A percentile compares a stretch with the other conserved stretches of the same genome.
Evolutionary conservation across 768 basidiomycete genomes (phyloP).

Genomic region (Tubosaeta brunneosetosa): DNA sequence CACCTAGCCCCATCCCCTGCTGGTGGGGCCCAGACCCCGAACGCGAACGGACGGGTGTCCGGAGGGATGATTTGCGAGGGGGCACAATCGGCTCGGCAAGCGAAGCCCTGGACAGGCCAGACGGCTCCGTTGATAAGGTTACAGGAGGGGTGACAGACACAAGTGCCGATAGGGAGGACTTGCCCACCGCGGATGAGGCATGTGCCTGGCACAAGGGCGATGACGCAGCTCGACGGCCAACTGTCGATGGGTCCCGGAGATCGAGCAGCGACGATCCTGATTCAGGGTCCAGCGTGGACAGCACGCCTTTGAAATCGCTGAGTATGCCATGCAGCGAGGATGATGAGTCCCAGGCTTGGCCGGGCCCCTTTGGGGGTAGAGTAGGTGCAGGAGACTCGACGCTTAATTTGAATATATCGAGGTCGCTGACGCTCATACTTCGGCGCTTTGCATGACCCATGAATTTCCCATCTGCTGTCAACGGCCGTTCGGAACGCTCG

Average conservation of each 20-base stretch:
- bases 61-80: slow-evolving; percentile 30
- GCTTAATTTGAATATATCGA: slow-evolving; percentile 48
- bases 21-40: slow-evolving; percentile 27
- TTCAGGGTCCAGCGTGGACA: slow-evolving; percentile 60
- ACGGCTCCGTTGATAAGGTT: slow-evolving; percentile 21
- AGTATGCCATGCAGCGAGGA: slow-evolving; percentile 56
- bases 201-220: slow-evolving; percentile 32
- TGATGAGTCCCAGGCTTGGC: slow-evolving; percentile 38
- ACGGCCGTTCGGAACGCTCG: slow-evolving; percentile 23
- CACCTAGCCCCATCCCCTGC: slow-evolving; percentile 14
- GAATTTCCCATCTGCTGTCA: slow-evolving; percentile 24
- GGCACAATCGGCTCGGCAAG: slow-evolving; percentile 30
- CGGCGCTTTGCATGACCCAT: slow-evolving; percentile 47
- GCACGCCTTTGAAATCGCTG: slow-evolving; percentile 68
- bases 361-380: slow-evolving; percentile 31
- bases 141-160: slow-evolving; percentile 21
- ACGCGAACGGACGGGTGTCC: slow-evolving; percentile 28
- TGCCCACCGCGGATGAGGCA: slow-evolving; percentile 16
- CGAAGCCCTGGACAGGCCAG: slow-evolving; percentile 44
- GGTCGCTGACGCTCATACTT: slow-evolving; percentile 71
- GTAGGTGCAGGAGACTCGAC: slow-evolving; percentile 34
- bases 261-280: slow-evolving; percentile 49
- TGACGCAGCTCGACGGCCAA: slow-evolving; percentile 41
- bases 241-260: slow-evolving; percentile 61
- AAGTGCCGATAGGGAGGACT: slow-evolving; percentile 18